Conservation (phyloP, 73 alveolate species). For the Tetrahymena elliotti region DNA sequence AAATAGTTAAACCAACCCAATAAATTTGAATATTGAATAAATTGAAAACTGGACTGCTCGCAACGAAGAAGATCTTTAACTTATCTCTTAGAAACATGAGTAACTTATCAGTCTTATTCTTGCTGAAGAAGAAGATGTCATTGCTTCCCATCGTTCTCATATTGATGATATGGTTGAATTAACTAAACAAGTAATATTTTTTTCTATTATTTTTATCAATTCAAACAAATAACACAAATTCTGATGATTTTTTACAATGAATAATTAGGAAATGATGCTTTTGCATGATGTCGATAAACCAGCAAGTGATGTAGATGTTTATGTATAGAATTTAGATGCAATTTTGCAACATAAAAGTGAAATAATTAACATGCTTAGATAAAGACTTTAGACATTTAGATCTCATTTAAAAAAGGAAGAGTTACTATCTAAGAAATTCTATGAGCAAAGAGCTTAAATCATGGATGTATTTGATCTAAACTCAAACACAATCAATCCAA, state of each 20-base stretch:
- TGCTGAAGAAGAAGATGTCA: conserved; percentile 96
- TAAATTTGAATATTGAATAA: background rate
- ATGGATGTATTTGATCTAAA: background rate
- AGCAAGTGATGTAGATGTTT: conserved; percentile 97
- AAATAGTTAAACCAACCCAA: background rate
- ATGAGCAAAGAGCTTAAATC: background rate
- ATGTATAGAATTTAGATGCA: conserved; percentile 81
- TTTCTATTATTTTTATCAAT: too few relatives aligned
- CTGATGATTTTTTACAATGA: background rate
- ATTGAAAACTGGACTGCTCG: conserved; percentile 18
- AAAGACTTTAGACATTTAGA: conserved; percentile 3
- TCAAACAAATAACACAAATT: background rate
- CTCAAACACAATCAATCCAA: background rate
- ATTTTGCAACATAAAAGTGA: conserved; percentile 74
- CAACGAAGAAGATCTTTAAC: conserved; percentile 6
- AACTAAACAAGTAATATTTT: conserved; percentile 54
- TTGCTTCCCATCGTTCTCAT: conserved; percentile 85
- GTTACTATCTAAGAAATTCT: conserved; percentile 15
- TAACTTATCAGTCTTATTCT: conserved; percentile 87
- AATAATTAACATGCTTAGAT: conserved; percentile 43
- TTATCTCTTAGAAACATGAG: conserved; percentile 83
- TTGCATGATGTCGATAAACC: conserved; percentile 97
- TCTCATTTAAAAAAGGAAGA: conserved; percentile 24
- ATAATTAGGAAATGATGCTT: conserved; percentile 78
- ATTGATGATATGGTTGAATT: conserved; percentile 97